phyloP scores from a whole-genome alignment of 345 rosid genomes.

The Hibiscus trionum region DNA sequence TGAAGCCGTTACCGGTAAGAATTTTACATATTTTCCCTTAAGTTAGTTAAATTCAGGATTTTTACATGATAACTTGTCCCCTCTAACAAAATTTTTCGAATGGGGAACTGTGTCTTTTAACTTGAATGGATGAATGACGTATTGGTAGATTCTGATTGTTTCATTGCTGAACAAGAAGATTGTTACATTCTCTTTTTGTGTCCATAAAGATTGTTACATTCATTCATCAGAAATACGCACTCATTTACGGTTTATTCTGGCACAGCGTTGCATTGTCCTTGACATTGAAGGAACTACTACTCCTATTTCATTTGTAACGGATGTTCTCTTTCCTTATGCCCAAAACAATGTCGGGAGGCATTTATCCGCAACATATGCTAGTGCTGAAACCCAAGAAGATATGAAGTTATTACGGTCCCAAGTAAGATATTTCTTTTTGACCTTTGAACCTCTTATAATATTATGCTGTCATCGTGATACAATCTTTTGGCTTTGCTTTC shows the following conservation, averaged over 20 bases:
- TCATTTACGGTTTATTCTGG: slow-evolving; percentile 20
- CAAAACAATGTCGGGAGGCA: slow-evolving; percentile 80
- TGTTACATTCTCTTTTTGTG: background rate
- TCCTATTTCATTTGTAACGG: slow-evolving; percentile 86
- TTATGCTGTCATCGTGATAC: background rate
- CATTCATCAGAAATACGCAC: background rate
- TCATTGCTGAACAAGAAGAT: slow-evolving; percentile 3
- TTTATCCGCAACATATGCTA: slow-evolving; percentile 56
- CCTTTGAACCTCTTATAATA: background rate
- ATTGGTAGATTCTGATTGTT: background rate
- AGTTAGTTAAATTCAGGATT: slow-evolving; percentile 1
- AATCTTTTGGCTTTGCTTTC: background rate
- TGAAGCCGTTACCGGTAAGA: slow-evolving; percentile 42
- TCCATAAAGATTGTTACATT: background rate
- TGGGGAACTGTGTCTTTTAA: background rate
- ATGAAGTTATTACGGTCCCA: slow-evolving; percentile 63
- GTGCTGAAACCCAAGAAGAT: slow-evolving; percentile 76
- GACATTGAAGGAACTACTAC: slow-evolving; percentile 99
- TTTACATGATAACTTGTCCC: background rate
- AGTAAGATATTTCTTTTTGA: slow-evolving; percentile 32
- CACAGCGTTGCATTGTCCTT: slow-evolving; percentile 78
- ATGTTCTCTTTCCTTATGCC: slow-evolving; percentile 91
- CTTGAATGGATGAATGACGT: background rate
- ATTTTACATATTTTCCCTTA: slow-evolving; percentile 7
- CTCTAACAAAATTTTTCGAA: background rate